Percentiles rank a stretch among this genome's conserved stretches.
Conservation (phyloP, 805 yeast species). For the Candida patagonica region DNA sequence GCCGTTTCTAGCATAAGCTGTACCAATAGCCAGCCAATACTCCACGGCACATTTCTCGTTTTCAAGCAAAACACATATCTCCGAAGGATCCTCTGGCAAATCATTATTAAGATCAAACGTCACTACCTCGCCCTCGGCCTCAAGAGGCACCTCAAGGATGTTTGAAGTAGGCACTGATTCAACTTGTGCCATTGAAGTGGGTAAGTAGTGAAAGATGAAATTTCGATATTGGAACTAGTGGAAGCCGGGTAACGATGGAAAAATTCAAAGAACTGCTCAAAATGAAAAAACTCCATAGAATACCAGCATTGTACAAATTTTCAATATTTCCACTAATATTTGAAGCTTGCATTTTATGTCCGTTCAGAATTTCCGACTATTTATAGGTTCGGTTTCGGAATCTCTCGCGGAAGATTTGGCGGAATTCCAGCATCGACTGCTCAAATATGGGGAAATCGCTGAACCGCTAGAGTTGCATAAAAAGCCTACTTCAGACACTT, state of each 20-base stretch:
- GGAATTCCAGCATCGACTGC: conserved; percentile 47
- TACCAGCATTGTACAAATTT: too few relatives aligned
- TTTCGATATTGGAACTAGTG: too few relatives aligned
- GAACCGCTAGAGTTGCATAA: conserved; percentile 41
- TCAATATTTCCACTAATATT: too few relatives aligned
- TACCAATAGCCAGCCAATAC: conserved; percentile 78
- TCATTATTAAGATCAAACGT: conserved; percentile 74
- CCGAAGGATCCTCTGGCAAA: conserved; percentile 82
- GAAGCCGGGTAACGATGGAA: too few relatives aligned
- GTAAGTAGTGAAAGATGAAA: too few relatives aligned
- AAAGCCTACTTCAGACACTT: conserved; percentile 45
- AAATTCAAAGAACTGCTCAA: too few relatives aligned
- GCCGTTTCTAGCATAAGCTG: conserved; percentile 63
- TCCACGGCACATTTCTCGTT: conserved; percentile 69
- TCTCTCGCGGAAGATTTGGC: conserved; percentile 36
- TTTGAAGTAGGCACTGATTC: too few relatives aligned
- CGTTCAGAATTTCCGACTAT: too few relatives aligned
- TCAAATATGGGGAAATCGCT: conserved; percentile 50
- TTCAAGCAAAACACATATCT: conserved; percentile 65
- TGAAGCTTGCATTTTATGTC: too few relatives aligned
- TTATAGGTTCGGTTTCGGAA: conserved; percentile 61
- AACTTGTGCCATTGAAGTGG: too few relatives aligned
- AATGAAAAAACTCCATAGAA: too few relatives aligned
- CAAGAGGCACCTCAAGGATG: conserved; percentile 63
- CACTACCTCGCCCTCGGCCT: conserved; percentile 68